Conservation (phyloP, 2,329 filamentous ascomycete genomes). For the Cladophialophora exuberans region DNA sequence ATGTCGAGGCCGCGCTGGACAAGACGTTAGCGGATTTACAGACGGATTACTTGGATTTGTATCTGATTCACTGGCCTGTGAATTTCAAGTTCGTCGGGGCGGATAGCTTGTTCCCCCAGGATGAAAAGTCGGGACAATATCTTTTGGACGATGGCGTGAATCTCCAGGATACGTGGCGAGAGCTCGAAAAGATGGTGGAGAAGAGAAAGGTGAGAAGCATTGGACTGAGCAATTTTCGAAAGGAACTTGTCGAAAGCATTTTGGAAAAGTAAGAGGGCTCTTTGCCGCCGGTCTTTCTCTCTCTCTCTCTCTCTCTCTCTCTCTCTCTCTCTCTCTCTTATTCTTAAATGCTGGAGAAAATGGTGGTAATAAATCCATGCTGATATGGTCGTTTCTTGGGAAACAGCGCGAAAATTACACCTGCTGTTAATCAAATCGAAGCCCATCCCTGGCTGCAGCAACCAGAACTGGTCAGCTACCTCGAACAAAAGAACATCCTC, state of each 20-base stretch:
- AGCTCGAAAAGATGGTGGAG: background rate
- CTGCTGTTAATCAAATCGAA: slow-evolving; percentile 1
- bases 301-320: too few species aligned
- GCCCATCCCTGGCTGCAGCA: background rate
- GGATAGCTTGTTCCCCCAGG: background rate
- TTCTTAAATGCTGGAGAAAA: background rate
- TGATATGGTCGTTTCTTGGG: background rate
- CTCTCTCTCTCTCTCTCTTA: too few species aligned
- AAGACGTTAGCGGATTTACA: slow-evolving; percentile 61
- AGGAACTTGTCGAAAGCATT: background rate
- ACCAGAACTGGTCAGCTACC: background rate
- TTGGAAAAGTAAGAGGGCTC: background rate
- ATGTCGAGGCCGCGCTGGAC: slow-evolving; percentile 57
- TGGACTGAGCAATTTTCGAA: background rate
- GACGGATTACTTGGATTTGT: slow-evolving; percentile 65
- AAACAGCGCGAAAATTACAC: background rate
- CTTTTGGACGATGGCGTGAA: background rate
- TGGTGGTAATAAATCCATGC: background rate
- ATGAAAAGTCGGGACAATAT: background rate
- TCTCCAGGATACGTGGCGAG: background rate
- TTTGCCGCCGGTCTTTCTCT: background rate
- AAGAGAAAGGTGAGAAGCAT: background rate
- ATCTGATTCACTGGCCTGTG: slow-evolving; percentile 61
- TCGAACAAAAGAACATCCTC: background rate
- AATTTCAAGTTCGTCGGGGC: slow-evolving; percentile 34